These are phyloP conservation scores for Beauveria sp. DNA, from an alignment of 2,329 filamentous ascomycete species.

Conservation along the genomic window DNA sequence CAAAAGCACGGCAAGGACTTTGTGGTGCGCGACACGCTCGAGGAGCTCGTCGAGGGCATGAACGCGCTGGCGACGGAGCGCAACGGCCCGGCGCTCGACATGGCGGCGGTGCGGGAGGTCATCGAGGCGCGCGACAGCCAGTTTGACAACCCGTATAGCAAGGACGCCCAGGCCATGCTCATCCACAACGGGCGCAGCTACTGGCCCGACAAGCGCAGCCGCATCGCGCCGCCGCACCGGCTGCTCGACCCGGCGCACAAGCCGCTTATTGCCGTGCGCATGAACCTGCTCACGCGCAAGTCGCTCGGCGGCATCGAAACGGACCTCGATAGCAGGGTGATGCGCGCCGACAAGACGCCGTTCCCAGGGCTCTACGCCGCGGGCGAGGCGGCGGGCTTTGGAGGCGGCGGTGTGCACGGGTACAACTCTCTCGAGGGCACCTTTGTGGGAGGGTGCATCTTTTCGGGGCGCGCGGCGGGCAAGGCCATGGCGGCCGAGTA, in stretches of 20 bases:
- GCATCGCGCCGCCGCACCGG: conserved; percentile 46
- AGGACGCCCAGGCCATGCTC: conserved; percentile 56
- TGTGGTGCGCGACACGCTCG: conserved; percentile 47
- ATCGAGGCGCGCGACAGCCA: conserved; percentile 49
- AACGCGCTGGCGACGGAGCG: conserved; percentile 44
- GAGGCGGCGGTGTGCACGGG: conserved; percentile 54
- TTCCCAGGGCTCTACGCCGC: conserved; percentile 53
- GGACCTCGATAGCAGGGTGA: conserved; percentile 47
- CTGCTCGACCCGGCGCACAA: conserved; percentile 48
- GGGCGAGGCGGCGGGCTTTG: conserved; percentile 53
- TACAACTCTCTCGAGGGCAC: conserved; percentile 56
- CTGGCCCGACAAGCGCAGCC: conserved; percentile 44
- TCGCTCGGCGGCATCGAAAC: conserved; percentile 55
- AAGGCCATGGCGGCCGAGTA: conserved; percentile 44
- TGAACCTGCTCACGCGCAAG: conserved; percentile 56
- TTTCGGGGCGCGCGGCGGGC: conserved; percentile 51
- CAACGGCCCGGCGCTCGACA: conserved; percentile 40
- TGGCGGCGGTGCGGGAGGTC: conserved; percentile 34
- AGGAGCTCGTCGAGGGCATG: conserved; percentile 50
- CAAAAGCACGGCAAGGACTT: conserved; percentile 53
- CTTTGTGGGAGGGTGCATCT: conserved; percentile 56
- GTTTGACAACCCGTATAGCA: conserved; percentile 48
- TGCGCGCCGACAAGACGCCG: conserved; percentile 37
- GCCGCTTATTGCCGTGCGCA: conserved; percentile 51
- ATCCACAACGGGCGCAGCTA: conserved; percentile 49